Evolutionary conservation across 371 early-diverging fungal genomes (phyloP), one percentile per base, ranked within the genome.

Genomic region (Chytridium lagenaria): DNA sequence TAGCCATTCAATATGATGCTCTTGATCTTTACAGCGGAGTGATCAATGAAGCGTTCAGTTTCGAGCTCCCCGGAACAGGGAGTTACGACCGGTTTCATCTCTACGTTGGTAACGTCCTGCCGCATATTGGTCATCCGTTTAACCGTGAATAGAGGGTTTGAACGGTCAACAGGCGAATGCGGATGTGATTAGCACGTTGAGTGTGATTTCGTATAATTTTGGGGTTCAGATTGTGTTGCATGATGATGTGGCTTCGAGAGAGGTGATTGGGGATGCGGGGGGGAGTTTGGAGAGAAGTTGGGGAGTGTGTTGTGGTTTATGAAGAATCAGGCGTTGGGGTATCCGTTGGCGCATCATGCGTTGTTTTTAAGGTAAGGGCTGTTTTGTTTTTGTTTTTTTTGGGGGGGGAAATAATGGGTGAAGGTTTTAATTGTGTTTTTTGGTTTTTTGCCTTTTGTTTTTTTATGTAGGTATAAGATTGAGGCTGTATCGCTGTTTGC

Each of bases 101-200:
- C 51, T 91, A 88, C 71, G 92, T 89, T 77, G 94, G 94, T 92
- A 86, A 16, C 2, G 0, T 31, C 10, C 30, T 15, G 2, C 34
- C 28, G 50, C 28, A 23, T 37, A 59, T 39, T 31, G 12, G n/a
- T n/a, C n/a, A n/a, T n/a, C n/a, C n/a, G n/a, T n/a, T n/a, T n/a
- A n/a, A n/a, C n/a, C n/a, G n/a, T n/a, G 55, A 26, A 22, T 83
- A 90, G 95, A 92, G 85, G 97, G 98, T 0, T 87, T 93, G 50
- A 94, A 94, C 80, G 98, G 98, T 1, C 95, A 94, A 74, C 86
- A 95, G 66, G 93, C 97, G 16, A 98, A 98, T 78, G 85, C 95
- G 34, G 98, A 98, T 77, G 81, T 96, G 68, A 87, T 96, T 71
- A 93, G 93, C 65, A 91, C 92, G 2, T 86, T 92, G 23, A 84